Percentiles rank a stretch among this genome's conserved stretches.
Conservation (phyloP, 768 basidiomycete genomes). For the Gelatoporia subvermispora region DNA sequence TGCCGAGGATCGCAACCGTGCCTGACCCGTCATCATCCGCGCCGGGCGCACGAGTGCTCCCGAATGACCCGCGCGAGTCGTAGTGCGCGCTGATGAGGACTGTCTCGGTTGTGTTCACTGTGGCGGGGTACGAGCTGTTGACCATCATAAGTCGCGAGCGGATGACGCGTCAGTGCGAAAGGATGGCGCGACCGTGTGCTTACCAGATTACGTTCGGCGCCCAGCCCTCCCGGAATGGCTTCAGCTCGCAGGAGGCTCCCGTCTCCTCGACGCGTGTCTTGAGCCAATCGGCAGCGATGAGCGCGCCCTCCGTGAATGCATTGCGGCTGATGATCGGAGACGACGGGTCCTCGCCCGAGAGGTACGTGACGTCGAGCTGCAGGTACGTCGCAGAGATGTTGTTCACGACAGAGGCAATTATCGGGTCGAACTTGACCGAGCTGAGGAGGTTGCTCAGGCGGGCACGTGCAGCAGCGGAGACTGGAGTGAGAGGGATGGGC, state of each 20-base stretch:
- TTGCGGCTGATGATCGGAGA: constrained; percentile 78
- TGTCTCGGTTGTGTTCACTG: constrained; percentile 52
- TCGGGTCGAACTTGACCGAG: constrained; percentile 61
- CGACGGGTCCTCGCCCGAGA: constrained; percentile 78
- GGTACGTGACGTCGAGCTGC: constrained; percentile 66
- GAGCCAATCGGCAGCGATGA: constrained; percentile 68
- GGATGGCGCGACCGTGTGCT: neutral
- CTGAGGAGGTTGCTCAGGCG: constrained; percentile 55
- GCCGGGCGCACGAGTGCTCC: constrained; percentile 61
- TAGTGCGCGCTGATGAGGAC: constrained; percentile 85
- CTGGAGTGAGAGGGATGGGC: constrained; percentile 48
- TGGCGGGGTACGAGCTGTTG: constrained; percentile 51
- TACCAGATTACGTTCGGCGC: constrained; percentile 88
- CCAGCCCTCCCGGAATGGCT: constrained; percentile 65
- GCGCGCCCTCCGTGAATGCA: constrained; percentile 67
- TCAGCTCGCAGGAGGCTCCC: constrained; percentile 70
- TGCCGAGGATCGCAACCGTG: constrained; percentile 68
- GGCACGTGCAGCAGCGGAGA: constrained; percentile 49
- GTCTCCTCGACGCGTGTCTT: constrained; percentile 66
- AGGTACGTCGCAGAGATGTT: constrained; percentile 66
- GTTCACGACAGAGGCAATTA: constrained; percentile 61
- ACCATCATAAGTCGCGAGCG: neutral
- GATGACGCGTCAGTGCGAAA: too few relatives aligned
- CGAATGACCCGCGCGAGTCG: constrained; percentile 88
- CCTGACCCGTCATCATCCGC: constrained; percentile 64